These are phyloP conservation scores for Ophiostoma novo-ulmi DNA, from an alignment of 2,329 filamentous ascomycete genomes.

Conservation along the genomic window DNA sequence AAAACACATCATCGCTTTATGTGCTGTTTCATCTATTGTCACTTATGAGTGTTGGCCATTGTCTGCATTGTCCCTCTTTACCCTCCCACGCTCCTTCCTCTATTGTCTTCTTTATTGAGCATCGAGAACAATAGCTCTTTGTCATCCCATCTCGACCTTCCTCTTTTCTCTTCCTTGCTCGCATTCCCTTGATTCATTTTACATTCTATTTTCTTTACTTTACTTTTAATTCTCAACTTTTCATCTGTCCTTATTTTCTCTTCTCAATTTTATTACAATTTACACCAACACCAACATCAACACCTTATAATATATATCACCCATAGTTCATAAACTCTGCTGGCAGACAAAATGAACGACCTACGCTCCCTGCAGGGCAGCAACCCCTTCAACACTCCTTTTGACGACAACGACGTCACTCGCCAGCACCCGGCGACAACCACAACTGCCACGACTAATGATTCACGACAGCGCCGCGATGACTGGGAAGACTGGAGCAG, in stretches of 20 bases:
- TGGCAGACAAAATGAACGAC: slow-evolving; percentile 31
- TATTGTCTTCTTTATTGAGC: not conserved
- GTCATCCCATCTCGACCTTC: not conserved
- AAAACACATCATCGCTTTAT: not conserved
- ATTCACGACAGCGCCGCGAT: not conserved
- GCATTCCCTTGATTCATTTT: not conserved
- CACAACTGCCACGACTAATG: not conserved
- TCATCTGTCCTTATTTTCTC: not conserved
- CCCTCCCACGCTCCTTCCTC: not conserved
- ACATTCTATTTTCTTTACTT: not conserved
- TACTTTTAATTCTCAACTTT: not conserved
- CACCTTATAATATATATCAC: not conserved
- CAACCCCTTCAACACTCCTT: slow-evolving; percentile 27
- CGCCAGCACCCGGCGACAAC: not conserved
- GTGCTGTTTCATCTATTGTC: not conserved
- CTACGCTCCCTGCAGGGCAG: slow-evolving; percentile 25
- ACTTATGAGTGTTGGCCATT: slow-evolving; percentile 4
- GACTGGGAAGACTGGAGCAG: slow-evolving; percentile 5
- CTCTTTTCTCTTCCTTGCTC: not conserved
- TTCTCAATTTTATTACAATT: not conserved
- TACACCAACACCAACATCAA: not conserved
- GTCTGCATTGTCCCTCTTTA: slow-evolving; percentile 7
- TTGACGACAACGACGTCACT: slow-evolving; percentile 8
- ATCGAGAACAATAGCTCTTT: slow-evolving; percentile 2
- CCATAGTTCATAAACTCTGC: not conserved